Evolutionary conservation across 192 early-diverging fungal species (phyloP), one percentile per base, ranked within the genome.

Genomic region (Coemansia sp.): DNA sequence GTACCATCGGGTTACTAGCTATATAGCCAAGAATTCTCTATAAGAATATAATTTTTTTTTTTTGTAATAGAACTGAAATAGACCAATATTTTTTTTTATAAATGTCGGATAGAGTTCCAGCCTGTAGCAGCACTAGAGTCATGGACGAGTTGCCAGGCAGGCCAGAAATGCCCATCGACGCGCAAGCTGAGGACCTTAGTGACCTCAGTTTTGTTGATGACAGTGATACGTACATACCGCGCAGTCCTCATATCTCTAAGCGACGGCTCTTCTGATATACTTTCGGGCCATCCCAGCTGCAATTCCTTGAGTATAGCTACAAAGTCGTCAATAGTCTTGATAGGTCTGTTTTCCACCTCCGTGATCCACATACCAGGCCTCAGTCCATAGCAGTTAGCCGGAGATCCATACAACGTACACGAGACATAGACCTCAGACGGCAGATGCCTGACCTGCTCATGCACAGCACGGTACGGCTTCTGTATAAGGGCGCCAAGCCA

Each of bases 401-500:
- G 92, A 27, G 92, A 91, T 7, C 92, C 92, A 31, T 90, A 91
- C 18, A 90, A 74, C 27, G 89, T 90, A 75, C 89, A 90, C 27
- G 90, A 90, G 36, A 92, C 86, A 69, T 92, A 93, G 29, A 92
- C 89, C 18, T 79, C 73, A 0, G 81, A 81, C 7, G 92, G 91
- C n/a, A 90, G 71, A 38, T 82, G 74, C 7, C 87, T 77, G 5
- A 92, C 85, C 74, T 92, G 91, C 76, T 92, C 89, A 46, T 88
- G 81, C 22, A 93, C 89, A 3, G 92, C 88, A 52, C 90, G 87
- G 70, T 92, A 92, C 13, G 92, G 90, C 61, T 72, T 78, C 74
- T 94, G 92, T 16, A 95, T 87, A 20, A 95, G 72, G 0, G 93
- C 94, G 20, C 96, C 96, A 13, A 91, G 90, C 96, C 96, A 98